Conservation (phyloP, 78 protist genomes). For the Dictyostelium citrinum region DNA sequence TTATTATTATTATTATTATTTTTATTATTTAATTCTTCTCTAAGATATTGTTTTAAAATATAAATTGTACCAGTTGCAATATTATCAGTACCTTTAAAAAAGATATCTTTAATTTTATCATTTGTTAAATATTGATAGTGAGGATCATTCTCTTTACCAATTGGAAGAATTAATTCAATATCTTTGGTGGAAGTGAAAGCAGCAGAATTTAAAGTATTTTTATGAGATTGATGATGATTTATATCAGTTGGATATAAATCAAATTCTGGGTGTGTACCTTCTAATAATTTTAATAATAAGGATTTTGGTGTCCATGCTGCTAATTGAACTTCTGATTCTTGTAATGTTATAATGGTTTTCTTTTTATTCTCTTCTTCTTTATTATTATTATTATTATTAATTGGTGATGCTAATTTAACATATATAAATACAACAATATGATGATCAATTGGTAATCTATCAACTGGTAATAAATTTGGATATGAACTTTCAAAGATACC, state of each 20-base stretch:
- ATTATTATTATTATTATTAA: not conserved
- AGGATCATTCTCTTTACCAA: not conserved
- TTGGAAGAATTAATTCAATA: not conserved
- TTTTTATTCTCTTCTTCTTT: not conserved
- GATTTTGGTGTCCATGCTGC: conserved; percentile 62
- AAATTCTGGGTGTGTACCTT: not conserved
- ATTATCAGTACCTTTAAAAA: conserved; percentile 14
- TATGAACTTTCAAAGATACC: conserved; percentile 64
- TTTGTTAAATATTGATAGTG: not conserved
- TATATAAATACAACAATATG: conserved; percentile 37
- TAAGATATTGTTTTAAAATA: conserved; percentile 62
- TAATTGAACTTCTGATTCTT: conserved; percentile 18
- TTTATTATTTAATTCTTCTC: not conserved
- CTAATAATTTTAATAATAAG: not conserved
- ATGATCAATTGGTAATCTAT: conserved; percentile 51
- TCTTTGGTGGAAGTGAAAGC: not conserved
- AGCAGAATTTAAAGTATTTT: not conserved
- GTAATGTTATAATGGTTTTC: not conserved
- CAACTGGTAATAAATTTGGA: conserved; percentile 6
- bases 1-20: not conserved
- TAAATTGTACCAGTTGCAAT: conserved; percentile 48
- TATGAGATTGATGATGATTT: not conserved
- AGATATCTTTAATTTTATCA: conserved; percentile 9
- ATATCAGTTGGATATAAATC: not conserved
- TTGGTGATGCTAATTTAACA: conserved; percentile 3